Base-by-base conservation (phyloP, 148 eudicot species). In the Fagopyrum homotropicum region DNA sequence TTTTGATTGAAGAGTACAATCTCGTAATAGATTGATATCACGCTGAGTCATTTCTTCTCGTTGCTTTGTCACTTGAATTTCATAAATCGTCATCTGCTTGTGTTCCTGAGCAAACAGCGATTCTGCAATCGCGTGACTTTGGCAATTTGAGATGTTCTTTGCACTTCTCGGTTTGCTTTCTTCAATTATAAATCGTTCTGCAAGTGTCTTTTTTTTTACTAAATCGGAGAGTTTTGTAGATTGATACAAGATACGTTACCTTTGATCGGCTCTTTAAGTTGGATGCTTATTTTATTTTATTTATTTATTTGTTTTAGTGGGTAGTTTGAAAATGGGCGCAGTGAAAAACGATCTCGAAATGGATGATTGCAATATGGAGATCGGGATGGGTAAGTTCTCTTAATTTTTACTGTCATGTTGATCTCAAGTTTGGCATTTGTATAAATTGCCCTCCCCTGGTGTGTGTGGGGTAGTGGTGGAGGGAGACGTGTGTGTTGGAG, bases 361-460 rank as follows among this genome's bases (percentile, higher is more conserved):
- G 76, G 97, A 91, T 15, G 97, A 94, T 75, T 95, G 95, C 69
- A 86, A 82, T 68, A 85, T 91, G 73, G 98, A 94, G 86, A 82
- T 94, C 80, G 98, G 97, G 60, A 94, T 94, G 97, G 98, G 98
- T 94, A 84, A 84, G 83, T 81, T 84, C 35, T 59, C 1, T 26
- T 2, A 6, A 40, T 72, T 7, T 1, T 46, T 9, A 17, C 14
- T 44, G 45, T 73, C 45, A 2, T 52, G 45, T 74, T 74, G 44
- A 49, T n/a, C 46, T 16, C 26, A 4, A 30, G 69, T 30, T 61
- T 61, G 16, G 10, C 29, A 0, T 66, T 12, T 6, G 15, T 15
- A 15, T 17, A 43, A 35, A 64, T 64, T 30, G 70, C 30, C 11
- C 17, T 64, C n/a, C n/a, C n/a, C 45, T 9, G 45, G n/a, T 64